These are phyloP conservation scores for Saccharomycopsis malanga DNA, from an alignment of 805 yeast species.

Conservation along the genomic window DNA sequence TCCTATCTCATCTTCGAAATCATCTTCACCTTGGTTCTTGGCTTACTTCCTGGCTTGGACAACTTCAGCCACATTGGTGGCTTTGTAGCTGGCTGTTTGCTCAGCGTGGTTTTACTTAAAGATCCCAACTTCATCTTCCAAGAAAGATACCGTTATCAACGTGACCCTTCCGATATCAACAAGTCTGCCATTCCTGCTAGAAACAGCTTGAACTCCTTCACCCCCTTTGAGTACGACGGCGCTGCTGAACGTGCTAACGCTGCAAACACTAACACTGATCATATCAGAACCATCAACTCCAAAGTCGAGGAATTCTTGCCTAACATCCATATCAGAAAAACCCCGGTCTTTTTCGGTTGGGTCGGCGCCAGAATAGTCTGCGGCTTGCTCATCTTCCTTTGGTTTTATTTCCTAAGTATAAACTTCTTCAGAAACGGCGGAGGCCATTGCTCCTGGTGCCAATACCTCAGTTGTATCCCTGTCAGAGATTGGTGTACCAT, in stretches of 20 bases:
- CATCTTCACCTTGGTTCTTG: slow-evolving; percentile 51
- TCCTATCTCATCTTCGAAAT: slow-evolving; percentile 48
- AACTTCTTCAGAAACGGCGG: slow-evolving; percentile 45
- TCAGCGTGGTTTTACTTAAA: slow-evolving; percentile 43
- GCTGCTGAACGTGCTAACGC: not conserved
- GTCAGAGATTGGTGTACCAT: slow-evolving; percentile 58
- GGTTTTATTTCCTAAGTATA: slow-evolving; percentile 41
- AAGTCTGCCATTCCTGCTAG: slow-evolving; percentile 23
- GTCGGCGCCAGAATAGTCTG: slow-evolving; percentile 38
- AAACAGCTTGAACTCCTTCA: slow-evolving; percentile 20
- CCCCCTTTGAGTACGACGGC: slow-evolving; percentile 23
- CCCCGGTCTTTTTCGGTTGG: slow-evolving; percentile 46
- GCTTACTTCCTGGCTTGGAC: slow-evolving; percentile 66
- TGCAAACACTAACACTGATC: slow-evolving; percentile 23
- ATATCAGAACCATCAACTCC: slow-evolving; percentile 22
- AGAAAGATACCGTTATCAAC: slow-evolving; percentile 21
- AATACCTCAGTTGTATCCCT: slow-evolving; percentile 63
- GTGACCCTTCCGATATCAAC: slow-evolving; percentile 20
- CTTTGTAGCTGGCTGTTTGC: slow-evolving; percentile 51
- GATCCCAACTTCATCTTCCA: slow-evolving; percentile 44
- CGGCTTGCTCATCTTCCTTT: slow-evolving; percentile 40
- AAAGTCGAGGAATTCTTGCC: slow-evolving; percentile 23
- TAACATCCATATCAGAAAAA: slow-evolving; percentile 27
- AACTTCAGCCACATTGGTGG: slow-evolving; percentile 76
- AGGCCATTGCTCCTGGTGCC: slow-evolving; percentile 61